Conservation (phyloP, 495 filamentous ascomycete species). For the Penicillium simplicissimum region DNA sequence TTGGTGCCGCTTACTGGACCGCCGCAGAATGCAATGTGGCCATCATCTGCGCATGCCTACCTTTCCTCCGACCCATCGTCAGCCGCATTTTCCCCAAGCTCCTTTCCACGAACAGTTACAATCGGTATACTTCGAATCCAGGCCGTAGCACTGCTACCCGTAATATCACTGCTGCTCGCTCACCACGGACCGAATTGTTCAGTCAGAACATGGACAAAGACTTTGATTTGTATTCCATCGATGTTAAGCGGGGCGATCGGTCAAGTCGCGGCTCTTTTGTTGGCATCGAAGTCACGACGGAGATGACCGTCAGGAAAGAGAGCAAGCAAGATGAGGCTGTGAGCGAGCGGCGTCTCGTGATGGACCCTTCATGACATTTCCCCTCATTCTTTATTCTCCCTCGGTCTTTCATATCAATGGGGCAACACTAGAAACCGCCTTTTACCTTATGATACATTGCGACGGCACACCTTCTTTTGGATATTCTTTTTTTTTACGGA, state of each 20-base stretch:
- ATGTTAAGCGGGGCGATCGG: slow-evolving; percentile 28
- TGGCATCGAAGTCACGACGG: slow-evolving; percentile 41
- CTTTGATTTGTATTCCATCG: slow-evolving; percentile 36
- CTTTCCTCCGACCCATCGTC: slow-evolving; percentile 81
- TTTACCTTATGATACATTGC: slow-evolving; percentile 15
- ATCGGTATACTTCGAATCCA: slow-evolving; percentile 23
- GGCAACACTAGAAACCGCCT: background rate
- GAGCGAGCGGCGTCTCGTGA: slow-evolving; percentile 29
- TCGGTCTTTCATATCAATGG: background rate
- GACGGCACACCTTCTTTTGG: slow-evolving; percentile 8
- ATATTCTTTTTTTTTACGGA: background rate
- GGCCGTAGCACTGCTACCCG: slow-evolving; percentile 19
- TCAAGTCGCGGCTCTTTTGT: slow-evolving; percentile 15
- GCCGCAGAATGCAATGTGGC: slow-evolving; percentile 82
- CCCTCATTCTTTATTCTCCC: background rate
- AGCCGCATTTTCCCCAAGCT: slow-evolving; percentile 70
- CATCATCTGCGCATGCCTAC: slow-evolving; percentile 82
- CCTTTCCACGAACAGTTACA: slow-evolving; percentile 44
- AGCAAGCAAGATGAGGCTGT: slow-evolving; percentile 21
- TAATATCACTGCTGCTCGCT: slow-evolving; percentile 20
- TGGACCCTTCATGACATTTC: slow-evolving; percentile 22
- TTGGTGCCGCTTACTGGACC: slow-evolving; percentile 66
- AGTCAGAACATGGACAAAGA: slow-evolving; percentile 32
- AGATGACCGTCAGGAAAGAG: slow-evolving; percentile 36
- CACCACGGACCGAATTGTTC: slow-evolving; percentile 24